A percentile compares a stretch with the other conserved stretches of the same genome.
Evolutionary conservation across 805 yeast species (phyloP).

Genomic region (Alloascoidea hylecoeti): DNA sequence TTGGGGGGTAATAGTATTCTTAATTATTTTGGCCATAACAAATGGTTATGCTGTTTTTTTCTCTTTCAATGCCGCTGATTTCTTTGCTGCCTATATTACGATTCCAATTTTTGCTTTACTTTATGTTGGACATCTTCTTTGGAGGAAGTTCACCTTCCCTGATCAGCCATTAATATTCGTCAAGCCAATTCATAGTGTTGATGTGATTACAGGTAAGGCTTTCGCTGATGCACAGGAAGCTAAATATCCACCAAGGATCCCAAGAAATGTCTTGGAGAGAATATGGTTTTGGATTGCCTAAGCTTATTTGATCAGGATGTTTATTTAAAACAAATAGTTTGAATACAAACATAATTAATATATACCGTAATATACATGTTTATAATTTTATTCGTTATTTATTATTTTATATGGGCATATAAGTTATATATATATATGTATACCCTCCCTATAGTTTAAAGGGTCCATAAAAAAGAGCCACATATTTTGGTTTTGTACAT

Average conservation of each 20-base stretch:
- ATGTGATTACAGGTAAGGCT: slow-evolving; percentile 44
- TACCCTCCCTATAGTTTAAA: too few species aligned
- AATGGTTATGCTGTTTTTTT: slow-evolving; percentile 64
- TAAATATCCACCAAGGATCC: slow-evolving; percentile 18
- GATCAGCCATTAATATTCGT: neutral
- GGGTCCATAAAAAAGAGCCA: too few species aligned
- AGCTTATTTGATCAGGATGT: too few species aligned
- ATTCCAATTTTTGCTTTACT: slow-evolving; percentile 38
- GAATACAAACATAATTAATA: too few species aligned
- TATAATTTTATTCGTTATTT: too few species aligned
- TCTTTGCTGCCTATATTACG: slow-evolving; percentile 62
- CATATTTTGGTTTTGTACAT: too few species aligned
- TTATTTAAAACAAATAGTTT: too few species aligned
- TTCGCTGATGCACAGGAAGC: slow-evolving; percentile 36
- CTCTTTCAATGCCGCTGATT: slow-evolving; percentile 39
- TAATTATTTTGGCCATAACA: slow-evolving; percentile 41
- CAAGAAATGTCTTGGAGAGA: slow-evolving; percentile 23
- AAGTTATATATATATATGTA: too few species aligned
- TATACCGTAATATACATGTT: too few species aligned
- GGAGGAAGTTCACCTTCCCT: slow-evolving; percentile 21
- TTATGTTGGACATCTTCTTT: slow-evolving; percentile 43
- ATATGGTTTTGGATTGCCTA: slow-evolving; percentile 37
- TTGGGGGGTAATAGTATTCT: slow-evolving; percentile 34
- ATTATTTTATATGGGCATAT: too few species aligned
- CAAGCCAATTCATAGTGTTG: slow-evolving; percentile 36